These are phyloP conservation scores for Drosera capensis DNA, from an alignment of 148 eudicot genomes.

Conservation along the genomic window DNA sequence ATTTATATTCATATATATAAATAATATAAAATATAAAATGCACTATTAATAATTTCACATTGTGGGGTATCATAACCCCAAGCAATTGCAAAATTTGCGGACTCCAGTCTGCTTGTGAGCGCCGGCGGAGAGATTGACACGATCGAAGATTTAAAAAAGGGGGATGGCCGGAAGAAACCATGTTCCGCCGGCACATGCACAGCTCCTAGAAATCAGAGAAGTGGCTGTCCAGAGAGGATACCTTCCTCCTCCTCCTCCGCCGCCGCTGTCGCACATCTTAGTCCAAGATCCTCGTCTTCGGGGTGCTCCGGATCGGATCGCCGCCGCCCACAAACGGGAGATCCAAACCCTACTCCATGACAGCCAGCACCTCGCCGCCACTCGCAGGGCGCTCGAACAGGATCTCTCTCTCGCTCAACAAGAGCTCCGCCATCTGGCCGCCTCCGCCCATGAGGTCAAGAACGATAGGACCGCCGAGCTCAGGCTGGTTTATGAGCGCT, in stretches of 20 bases:
- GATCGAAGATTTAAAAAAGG: too few species aligned
- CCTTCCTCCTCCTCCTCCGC: conserved; percentile 1
- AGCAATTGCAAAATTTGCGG: too few species aligned
- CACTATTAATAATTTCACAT: too few species aligned
- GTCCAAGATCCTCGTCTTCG: conserved; percentile 17
- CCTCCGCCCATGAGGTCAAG: conserved; percentile 28
- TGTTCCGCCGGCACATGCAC: conserved; percentile 9
- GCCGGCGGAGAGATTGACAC: too few species aligned
- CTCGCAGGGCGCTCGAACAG: conserved; percentile 47
- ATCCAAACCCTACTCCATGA: conserved; percentile 43
- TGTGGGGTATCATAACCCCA: too few species aligned
- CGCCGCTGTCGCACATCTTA: too few species aligned
- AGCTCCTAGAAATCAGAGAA: conserved; percentile 1
- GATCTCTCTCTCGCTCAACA: conserved; percentile 43
- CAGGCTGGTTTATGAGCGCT: conserved; percentile 34
- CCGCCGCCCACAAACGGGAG: conserved; percentile 24
- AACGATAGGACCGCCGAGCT: conserved; percentile 35
- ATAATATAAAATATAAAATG: too few species aligned
- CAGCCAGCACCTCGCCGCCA: conserved; percentile 37
- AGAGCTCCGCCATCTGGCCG: conserved; percentile 31
- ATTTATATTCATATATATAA: too few species aligned
- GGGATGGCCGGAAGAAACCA: conserved; percentile 42
- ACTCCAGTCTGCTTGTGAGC: too few species aligned
- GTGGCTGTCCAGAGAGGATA: neutral
- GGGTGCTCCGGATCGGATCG: conserved; percentile 6